A percentile compares a stretch with the other conserved stretches of the same genome.
These are phyloP conservation scores for Botryotinia convoluta DNA, from an alignment of 2,329 filamentous ascomycete species.

Conservation along the genomic window DNA sequence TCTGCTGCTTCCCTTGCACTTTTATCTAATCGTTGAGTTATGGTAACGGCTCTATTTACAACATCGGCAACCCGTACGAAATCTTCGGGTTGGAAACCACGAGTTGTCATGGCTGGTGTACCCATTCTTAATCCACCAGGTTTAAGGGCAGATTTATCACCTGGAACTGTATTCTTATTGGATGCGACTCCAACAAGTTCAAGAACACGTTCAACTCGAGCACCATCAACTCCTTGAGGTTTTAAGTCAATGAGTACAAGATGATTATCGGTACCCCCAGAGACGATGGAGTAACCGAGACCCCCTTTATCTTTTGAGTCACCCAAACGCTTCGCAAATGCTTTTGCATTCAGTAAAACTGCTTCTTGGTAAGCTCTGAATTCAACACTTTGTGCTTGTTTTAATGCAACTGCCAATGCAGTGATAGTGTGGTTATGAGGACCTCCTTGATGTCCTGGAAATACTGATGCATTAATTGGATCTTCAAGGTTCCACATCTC, in stretches of 20 bases:
- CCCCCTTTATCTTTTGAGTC: slow-evolving; percentile 67
- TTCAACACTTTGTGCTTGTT: slow-evolving; percentile 84
- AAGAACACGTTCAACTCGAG: slow-evolving; percentile 83
- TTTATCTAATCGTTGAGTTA: slow-evolving; percentile 74
- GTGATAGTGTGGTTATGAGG: slow-evolving; percentile 99
- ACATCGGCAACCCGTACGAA: slow-evolving; percentile 84
- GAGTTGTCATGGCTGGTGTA: slow-evolving; percentile 94
- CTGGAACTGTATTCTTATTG: slow-evolving; percentile 98
- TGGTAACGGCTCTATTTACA: slow-evolving; percentile 77
- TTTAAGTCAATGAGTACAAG: slow-evolving; percentile 91
- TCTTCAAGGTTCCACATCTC: slow-evolving; percentile 86
- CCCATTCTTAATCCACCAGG: slow-evolving; percentile 93
- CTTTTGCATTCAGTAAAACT: slow-evolving; percentile 87
- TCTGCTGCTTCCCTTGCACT: slow-evolving; percentile 66
- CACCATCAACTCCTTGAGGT: slow-evolving; percentile 81
- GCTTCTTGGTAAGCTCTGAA: slow-evolving; percentile 92
- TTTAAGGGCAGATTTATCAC: slow-evolving; percentile 88
- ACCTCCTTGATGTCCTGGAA: slow-evolving; percentile 96
- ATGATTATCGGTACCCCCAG: slow-evolving; percentile 95
- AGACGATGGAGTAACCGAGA: slow-evolving; percentile 84
- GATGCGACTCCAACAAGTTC: slow-evolving; percentile 94
- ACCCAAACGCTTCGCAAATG: slow-evolving; percentile 69
- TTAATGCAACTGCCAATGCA: slow-evolving; percentile 87
- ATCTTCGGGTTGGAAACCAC: slow-evolving; percentile 86
- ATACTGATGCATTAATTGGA: slow-evolving; percentile 94